Percentiles rank a stretch among this genome's conserved stretches.
Evolutionary conservation across 1,284 basidiomycete genomes (phyloP).

Genomic region (Chalciporus sp.): DNA sequence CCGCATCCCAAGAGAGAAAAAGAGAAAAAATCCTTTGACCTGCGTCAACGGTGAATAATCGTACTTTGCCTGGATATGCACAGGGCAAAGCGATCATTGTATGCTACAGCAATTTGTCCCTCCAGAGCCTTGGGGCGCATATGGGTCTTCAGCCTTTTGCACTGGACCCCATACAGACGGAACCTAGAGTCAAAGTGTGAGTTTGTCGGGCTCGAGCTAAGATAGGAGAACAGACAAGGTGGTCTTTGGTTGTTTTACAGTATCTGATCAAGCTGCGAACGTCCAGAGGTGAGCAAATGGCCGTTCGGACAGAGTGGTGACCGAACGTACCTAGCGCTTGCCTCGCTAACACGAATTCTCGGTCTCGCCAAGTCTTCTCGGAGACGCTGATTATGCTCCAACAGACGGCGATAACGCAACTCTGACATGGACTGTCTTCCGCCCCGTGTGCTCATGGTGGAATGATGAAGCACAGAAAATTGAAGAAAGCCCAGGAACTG

Average conservation of each 20-base stretch:
- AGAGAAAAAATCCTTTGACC: slow-evolving; percentile 5
- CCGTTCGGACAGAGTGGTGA: slow-evolving; percentile 3
- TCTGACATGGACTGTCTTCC: slow-evolving; percentile 91
- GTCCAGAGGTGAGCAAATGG: slow-evolving; percentile 10
- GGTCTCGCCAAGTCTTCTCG: slow-evolving; percentile 89
- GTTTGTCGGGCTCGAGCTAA: slow-evolving; percentile 1
- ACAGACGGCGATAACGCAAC: slow-evolving; percentile 90
- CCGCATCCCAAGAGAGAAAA: slow-evolving; percentile 2
- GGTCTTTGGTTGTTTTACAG: slow-evolving; percentile 89
- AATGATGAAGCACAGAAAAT: slow-evolving; percentile 4
- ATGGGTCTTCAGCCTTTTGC: slow-evolving; percentile 82
- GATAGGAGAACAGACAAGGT: slow-evolving; percentile 26
- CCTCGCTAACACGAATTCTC: slow-evolving; percentile 88
- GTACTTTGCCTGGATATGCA: slow-evolving; percentile 1
- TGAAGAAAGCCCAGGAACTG: slow-evolving; percentile 3
- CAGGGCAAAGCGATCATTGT: slow-evolving; percentile 23
- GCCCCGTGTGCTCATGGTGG: slow-evolving; percentile 59
- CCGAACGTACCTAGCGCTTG: slow-evolving; percentile 75
- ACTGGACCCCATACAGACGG: slow-evolving; percentile 91
- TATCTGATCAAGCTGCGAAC: slow-evolving; percentile 80
- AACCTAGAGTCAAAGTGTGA: slow-evolving; percentile 50
- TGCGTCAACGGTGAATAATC: neutral
- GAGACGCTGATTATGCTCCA: slow-evolving; percentile 92
- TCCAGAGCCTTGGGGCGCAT: slow-evolving; percentile 52
- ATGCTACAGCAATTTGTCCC: slow-evolving; percentile 32